Evolutionary conservation across 2,329 filamentous ascomycete genomes (phyloP), one percentile per base, ranked within the genome.

Genomic region (Chaetomium globosum): DNA sequence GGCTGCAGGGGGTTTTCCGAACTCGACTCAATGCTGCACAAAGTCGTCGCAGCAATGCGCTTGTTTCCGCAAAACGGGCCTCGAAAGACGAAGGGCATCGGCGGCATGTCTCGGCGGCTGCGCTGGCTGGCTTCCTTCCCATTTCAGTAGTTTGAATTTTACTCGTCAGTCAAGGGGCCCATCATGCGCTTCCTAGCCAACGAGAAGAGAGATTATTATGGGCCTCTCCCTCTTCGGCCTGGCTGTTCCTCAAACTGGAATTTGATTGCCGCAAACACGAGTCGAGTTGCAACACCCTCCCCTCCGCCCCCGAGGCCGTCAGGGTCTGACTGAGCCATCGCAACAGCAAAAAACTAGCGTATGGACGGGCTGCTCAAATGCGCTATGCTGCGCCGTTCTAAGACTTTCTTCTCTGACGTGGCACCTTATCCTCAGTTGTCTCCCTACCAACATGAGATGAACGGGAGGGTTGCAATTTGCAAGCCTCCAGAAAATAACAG

Each of bases 131-230:
- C 23, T n/a, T 30, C 26, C 51, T 56, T 56, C 53, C 53, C 8
- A 5, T 56, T 56, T 36, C 28, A 66, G 65, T 59, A 66, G 52
- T 49, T 59, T 64, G 52, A 61, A 30, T 66, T 54, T 66, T 64
- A 66, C 53, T 66, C 57, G 65, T 54, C 58, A 16, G 16, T 36
- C 53, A 26, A 26, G 43, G 21, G 52, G n/a, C 9, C 51, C 51
- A 13, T 21, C 23, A 26, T n/a, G 28, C 28, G 26, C 9, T 26
- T 23, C 49, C 21, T 26, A 5, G 49, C 26, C 51, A 30, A 30
- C 28, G 26, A 28, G 3, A 13, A 3, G 19, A 7, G 31, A 39
- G 23, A 39, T 39, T 52, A 56, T 43, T 56, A 59, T 49, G 28
- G 43, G 30, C 1, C 43, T 28, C 9, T 21, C 53, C 31, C 6